phyloP scores from a whole-genome alignment of 176 grass and related monocot species.

The Musa itinerans region DNA sequence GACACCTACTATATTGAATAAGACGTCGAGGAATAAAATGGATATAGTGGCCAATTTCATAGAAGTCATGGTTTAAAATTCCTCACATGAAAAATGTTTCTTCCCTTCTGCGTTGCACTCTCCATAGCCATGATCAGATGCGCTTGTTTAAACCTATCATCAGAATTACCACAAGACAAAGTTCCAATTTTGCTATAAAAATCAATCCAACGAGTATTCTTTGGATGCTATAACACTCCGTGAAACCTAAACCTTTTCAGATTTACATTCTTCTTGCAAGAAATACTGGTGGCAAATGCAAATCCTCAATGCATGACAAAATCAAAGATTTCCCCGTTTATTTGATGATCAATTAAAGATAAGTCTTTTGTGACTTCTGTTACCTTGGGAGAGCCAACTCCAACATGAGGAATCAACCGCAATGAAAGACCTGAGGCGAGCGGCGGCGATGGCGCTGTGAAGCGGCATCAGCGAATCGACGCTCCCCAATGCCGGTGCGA shows the following conservation, averaged over 20 bases:
- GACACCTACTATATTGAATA: background rate
- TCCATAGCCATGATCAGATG: constrained; percentile 62
- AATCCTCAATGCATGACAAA: background rate
- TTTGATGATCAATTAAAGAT: background rate
- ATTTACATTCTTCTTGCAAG: background rate
- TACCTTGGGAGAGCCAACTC: constrained; percentile 58
- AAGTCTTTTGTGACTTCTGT: background rate
- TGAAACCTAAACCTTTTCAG: background rate
- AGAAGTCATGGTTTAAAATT: constrained; percentile 19
- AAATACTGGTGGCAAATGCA: background rate
- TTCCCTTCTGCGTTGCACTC: constrained; percentile 27
- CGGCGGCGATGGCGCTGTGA: constrained; percentile 40
- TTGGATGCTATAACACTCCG: background rate
- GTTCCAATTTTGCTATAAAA: constrained; percentile 10
- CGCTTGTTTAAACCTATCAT: constrained; percentile 62
- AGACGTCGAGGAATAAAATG: background rate
- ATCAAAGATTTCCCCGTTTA: background rate
- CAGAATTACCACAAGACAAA: constrained; percentile 29
- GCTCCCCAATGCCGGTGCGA: background rate
- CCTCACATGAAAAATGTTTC: constrained; percentile 10
- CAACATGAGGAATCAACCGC: constrained; percentile 40
- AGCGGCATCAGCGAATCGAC: constrained; percentile 43
- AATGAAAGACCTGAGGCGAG: constrained; percentile 46
- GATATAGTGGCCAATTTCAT: background rate
- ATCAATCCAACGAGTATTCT: background rate